Base-by-base conservation (phyloP, 805 yeast species). In the Teunomyces aglyptinius region DNA sequence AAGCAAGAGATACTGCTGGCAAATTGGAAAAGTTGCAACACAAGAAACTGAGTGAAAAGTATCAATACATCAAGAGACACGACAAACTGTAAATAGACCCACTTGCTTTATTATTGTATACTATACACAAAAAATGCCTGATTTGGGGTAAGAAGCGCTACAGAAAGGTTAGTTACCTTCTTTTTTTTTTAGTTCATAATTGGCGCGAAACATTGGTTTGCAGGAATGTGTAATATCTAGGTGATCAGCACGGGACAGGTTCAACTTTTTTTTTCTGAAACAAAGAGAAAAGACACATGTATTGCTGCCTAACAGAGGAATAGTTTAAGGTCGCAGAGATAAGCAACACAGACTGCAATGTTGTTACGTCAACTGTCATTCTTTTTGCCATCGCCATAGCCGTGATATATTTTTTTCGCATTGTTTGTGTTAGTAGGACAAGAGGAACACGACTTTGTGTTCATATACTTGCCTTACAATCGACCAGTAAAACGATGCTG, bases 31-130 rank as follows among this genome's bases (percentile, higher is more conserved):
- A 22, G 26, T 27, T 41, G 28, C 44, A 41, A 11, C 31, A 22
- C 35, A 58, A 55, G 48, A 60, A 59, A 35, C 44, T 24, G 24
- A 29, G 34, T 6, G 44, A 20, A 16, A 28, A 41, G 33, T 31
- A 41, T 18, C 69, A 69, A 16, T 72, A 67, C 49, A 60, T 72
- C 46, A 71, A 71, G 59, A 71, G 70, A 60, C 76, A 71, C 52
- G 41, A 47, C 33, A 41, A 35, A 36, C 39, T 36, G 39, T 36
- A 36, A 36, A 36, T 36, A 36, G 39, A 36, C n/a, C 16, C 7
- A n/a, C 22, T 6, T 5, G 4, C 20, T 29, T 29, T 7, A 12
- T 6, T 29, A n/a, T 12, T 29, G 15, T 13, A 29, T 29, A n/a
- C 33, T 29, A 29, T n/a, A 13, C 15, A 29, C 33, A 29, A 24